Evolutionary conservation across 73 alveolate genomes (phyloP).

Genomic region (Effrenium voratum): DNA sequence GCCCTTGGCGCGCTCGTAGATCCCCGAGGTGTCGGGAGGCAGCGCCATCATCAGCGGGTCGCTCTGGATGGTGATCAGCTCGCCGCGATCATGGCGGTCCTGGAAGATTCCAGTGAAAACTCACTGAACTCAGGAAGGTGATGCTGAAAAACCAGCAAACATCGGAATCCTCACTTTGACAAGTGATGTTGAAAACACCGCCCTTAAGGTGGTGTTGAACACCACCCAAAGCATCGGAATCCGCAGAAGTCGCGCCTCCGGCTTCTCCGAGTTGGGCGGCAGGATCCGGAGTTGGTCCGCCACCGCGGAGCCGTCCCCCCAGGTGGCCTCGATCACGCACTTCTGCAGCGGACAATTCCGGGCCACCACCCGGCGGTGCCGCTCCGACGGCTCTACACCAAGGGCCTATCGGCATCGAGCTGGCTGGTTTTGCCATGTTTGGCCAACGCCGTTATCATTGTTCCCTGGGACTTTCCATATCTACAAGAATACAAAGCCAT

Average conservation of each 20-base stretch:
- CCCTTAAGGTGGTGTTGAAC: background rate
- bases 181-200: too few relatives aligned
- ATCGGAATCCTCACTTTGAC: too few relatives aligned
- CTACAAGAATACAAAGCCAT: background rate
- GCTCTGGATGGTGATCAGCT: too few relatives aligned
- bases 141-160: too few relatives aligned
- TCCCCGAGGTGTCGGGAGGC: conserved; percentile 84
- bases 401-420: background rate
- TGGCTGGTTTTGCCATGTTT: too few relatives aligned
- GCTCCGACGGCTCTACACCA: conserved; percentile 51
- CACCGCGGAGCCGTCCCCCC: conserved; percentile 44
- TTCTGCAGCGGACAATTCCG: background rate
- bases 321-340: conserved; percentile 51
- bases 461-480: background rate
- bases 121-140: too few relatives aligned
- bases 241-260: background rate
- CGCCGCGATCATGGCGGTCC: too few relatives aligned
- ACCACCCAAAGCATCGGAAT: background rate
- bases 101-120: too few relatives aligned
- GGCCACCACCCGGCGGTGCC: conserved; percentile 56
- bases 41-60: conserved; percentile 64
- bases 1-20: conserved; percentile 41
- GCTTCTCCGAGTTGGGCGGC: background rate
- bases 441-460: background rate
- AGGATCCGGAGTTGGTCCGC: conserved; percentile 51